Evolutionary conservation across 805 yeast genomes (phyloP), one percentile per base, ranked within the genome.

Genomic region (Candida dendrica): DNA sequence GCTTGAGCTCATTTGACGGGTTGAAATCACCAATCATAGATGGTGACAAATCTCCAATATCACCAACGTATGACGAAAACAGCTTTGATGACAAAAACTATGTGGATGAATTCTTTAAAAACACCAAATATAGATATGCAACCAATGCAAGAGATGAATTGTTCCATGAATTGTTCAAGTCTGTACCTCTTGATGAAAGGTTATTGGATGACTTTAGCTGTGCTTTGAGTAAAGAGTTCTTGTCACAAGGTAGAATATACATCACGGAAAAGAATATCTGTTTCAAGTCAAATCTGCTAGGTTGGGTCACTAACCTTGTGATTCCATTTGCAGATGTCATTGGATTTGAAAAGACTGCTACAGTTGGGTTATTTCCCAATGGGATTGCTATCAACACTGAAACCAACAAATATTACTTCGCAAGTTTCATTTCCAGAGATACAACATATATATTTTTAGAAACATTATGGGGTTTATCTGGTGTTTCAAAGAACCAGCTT

Each of bases 321-420:
- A 72, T 93, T 16, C 79, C 87, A 0, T 74, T 81, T 49, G 76
- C 72, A 37, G 95, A 88, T 42, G 77, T 93, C 20, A 68, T 72
- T 10, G 68, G 74, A 24, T 76, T 89, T 50, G 96, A 91, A 53
- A 86, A 87, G 61, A 83, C 80, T 44, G 72, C 80, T 16, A 88
- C 96, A 0, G 96, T 87, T 6, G 96, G 95, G 0, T 67, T 91
- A 19, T 88, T 91, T 55, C 95, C 95, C 18, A 91, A 91, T 58
- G 97, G 95, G 3, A 87, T 91, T 34, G 75, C 54, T 4, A 38
- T 56, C 1, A 36, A 39, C 9, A 38, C 51, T n/a, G 53, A 46
- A 13, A 35, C 51, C 56, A 55, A 71, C 68, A 56, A 71, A 72
- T 85, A 88, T 52, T 77, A 78, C 16, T 90, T 91, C 68, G 96